Base-by-base conservation (phyloP, 768 basidiomycete species). In the Russula foetens region DNA sequence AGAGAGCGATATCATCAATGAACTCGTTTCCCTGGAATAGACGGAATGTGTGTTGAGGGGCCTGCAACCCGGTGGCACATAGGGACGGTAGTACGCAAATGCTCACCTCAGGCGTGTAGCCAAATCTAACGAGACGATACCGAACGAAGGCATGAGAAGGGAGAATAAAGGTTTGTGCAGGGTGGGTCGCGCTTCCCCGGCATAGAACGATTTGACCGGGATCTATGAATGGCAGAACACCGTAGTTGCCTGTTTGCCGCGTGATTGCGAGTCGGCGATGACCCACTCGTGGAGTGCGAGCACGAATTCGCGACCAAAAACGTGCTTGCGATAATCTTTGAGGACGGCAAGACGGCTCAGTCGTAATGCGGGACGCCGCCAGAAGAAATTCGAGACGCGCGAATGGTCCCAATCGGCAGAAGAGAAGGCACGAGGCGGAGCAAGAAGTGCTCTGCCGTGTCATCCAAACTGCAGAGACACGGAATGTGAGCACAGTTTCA, bases 1-100 rank as follows among this genome's bases (percentile, higher is more conserved):
- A 90, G 60, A 87, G 90, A 68, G 81, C 89, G 29, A 89, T 90
- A 58, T 88, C 90, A 73, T 85, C 88, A 72, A 88, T 86, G 75
- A 88, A 90, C 71, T 83, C 80, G 28, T 79, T 79, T 62, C 85
- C 86, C 85, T 90, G 71, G 41, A 58, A 62, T 33, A 38, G 31
- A 54, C 49, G 35, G 41, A 21, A 52, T 23, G 39, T 31, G 55
- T 47, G 44, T 47, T 26, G 45, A 46, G 63, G 54, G 38, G 31
- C 21, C 23, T 28, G 6, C 26, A n/a, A 5, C 9, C 7, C 17
- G 7, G 11, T 44, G 65, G 62, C 49, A 60, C 46, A 57, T 45
- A 63, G 59, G 48, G 31, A 52, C n/a, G n/a, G n/a, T 46, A 56
- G 63, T 52, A 41, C 15, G 45, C 44, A 21, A 51, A 49, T 59